Base-by-base conservation (phyloP, 768 basidiomycete genomes). In the Suillus ampliporus region DNA sequence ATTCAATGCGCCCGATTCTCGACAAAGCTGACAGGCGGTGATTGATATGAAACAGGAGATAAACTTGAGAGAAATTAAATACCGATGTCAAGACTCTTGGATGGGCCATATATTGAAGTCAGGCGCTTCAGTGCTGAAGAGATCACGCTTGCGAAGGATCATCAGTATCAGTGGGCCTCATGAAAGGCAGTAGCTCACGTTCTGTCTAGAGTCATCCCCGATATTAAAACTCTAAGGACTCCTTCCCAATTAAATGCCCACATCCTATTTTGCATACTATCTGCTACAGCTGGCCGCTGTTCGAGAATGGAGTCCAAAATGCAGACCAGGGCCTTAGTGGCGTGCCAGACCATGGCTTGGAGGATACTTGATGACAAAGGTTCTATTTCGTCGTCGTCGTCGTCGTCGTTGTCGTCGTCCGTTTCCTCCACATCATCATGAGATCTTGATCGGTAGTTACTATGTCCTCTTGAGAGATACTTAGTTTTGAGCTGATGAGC, bases 251-350 rank as follows among this genome's bases (percentile, higher is more conserved):
- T 79, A 57, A 91, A 77, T 5, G 88, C 84, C 54, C 79, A 80
- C 9, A 87, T 76, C 13, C 91, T 83, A 68, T 89, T 85, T 66
- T 89, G 89, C 81, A 87, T 81, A 64, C 86, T 87, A 35, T 83
- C 80, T 23, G 84, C 77, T 2, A 83, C 82, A 2, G 79, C 71
- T 10, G 88, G 89, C 0, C 83, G 82, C 62, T 89, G 84, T 21
- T 80, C 78, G 8, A 84, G 84, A 44, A 92, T 72, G 26, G 83
- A 69, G 50, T 82, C 82, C 31, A 93, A 72, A 21, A 89, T 77
- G 7, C 77, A 79, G 23, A 83, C 77, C 11, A 92, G 77, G 51
- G 82, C 79, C 7, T 73, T 71, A 9, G 82, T 78, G 0, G 84
- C 68, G 23, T 79, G 80, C 21, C 76, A 69, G 8, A 84, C 78